Evolutionary conservation across 2,329 filamentous ascomycete genomes (phyloP), one percentile per base, ranked within the genome.

Genomic region (Colletotrichum lentis): DNA sequence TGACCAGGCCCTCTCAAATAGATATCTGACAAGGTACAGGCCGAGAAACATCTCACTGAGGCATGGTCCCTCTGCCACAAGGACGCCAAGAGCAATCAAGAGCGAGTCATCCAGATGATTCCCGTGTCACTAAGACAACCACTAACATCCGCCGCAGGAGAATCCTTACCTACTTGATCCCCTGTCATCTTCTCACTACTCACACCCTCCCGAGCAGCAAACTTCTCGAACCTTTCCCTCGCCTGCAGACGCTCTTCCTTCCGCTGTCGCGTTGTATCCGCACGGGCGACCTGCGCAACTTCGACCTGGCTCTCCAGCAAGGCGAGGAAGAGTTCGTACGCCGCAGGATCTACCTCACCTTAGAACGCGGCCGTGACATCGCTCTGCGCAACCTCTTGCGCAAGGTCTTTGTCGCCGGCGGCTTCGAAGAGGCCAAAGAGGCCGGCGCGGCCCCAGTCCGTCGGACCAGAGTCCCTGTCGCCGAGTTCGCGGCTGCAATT

Each of bases 241-340:
- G 84, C 20, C 85, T 99, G 1, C 89, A 94, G 76, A 83, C 83
- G 50, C 85, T 97, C 7, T 97, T 97, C 77, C 83, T 89, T 1
- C 93, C 94, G 0, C 83, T 99, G 1, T 89, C 90, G 41, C 81
- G 83, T 46, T 94, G 92, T 76, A 97, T 99, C 77, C 92, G 91
- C 73, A 86, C 84, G 65, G 95, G 94, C 37, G 90, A 97, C 73
- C 86, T 99, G 11, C 86, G 89, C 59, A 91, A 89, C 12, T 98
- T 98, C 74, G 94, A 97, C 73, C 81, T 88, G 20, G 94, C 94
- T 2, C 85, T 99, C 35, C 86, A 90, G 57, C 88, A 90, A 8
- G 91, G 92, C 31, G 94, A 98, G 79, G 89, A 94, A n/a, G 92
- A 96, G 72, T 97, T 98, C 73, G 94, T 98, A 71, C 95, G 92